These are phyloP conservation scores for Backusella morwellensis DNA, from an alignment of 192 early-diverging fungal species.

Conservation along the genomic window DNA sequence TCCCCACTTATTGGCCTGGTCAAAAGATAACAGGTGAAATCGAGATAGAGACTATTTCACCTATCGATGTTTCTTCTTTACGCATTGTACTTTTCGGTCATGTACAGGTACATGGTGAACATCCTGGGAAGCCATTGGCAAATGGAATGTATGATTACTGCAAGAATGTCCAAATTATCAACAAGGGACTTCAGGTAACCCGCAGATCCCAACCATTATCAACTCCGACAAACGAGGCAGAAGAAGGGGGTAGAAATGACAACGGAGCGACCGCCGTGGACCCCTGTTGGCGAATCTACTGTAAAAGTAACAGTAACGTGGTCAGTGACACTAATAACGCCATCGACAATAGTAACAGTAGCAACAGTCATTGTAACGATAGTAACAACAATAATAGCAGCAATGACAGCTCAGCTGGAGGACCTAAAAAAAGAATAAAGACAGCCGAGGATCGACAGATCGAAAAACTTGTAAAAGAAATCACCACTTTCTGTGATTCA, in stretches of 20 bases:
- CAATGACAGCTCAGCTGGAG: background rate
- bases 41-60: background rate
- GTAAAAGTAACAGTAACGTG: background rate
- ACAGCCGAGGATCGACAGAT: conserved; percentile 9
- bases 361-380: background rate
- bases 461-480: background rate
- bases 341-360: background rate
- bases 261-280: background rate
- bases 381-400: background rate
- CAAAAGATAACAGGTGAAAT: conserved; percentile 11
- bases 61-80: conserved; percentile 2
- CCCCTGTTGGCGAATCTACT: background rate
- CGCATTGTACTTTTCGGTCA: conserved; percentile 13
- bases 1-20: conserved; percentile 1
- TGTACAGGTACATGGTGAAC: conserved; percentile 9
- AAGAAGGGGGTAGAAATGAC: background rate
- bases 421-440: background rate
- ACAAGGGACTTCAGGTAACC: conserved; percentile 7
- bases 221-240: background rate
- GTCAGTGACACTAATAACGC: background rate
- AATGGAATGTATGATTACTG: conserved; percentile 17
- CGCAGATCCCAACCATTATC: background rate
- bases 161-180: conserved; percentile 12
- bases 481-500: background rate
- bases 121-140: conserved; percentile 1